phyloP scores from a whole-genome alignment of 1,139 yeast genomes.

The Candida pseudoviswanathii region DNA sequence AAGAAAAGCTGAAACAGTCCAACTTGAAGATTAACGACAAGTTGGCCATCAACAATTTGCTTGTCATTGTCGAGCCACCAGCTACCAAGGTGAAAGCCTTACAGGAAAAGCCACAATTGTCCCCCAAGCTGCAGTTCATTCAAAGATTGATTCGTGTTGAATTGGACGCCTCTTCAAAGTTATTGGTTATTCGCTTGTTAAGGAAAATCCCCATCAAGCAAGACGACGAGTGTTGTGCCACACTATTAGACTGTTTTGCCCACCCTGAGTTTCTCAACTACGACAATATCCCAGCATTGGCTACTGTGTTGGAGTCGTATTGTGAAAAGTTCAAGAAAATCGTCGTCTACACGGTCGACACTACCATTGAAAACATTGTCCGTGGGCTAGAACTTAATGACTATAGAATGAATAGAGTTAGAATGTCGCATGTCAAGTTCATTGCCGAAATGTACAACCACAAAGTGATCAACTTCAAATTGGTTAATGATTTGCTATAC shows the following conservation, averaged over 20 bases:
- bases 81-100: slow-evolving; percentile 27
- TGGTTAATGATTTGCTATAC: slow-evolving; percentile 58
- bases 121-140: slow-evolving; percentile 54
- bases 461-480: slow-evolving; percentile 48
- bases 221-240: slow-evolving; percentile 38
- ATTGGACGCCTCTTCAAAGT: slow-evolving; percentile 39
- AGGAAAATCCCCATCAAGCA: slow-evolving; percentile 47
- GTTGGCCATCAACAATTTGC: slow-evolving; percentile 60
- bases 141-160: slow-evolving; percentile 53
- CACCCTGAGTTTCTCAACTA: slow-evolving; percentile 65
- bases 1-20: slow-evolving; percentile 51
- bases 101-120: slow-evolving; percentile 22
- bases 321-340: slow-evolving; percentile 38
- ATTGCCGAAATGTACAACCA: slow-evolving; percentile 59
- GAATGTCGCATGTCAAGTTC: slow-evolving; percentile 65
- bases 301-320: slow-evolving; percentile 45
- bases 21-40: slow-evolving; percentile 58
- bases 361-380: slow-evolving; percentile 62
- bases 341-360: slow-evolving; percentile 56
- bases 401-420: slow-evolving; percentile 57
- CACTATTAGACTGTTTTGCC: slow-evolving; percentile 55
- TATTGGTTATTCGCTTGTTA: slow-evolving; percentile 41
- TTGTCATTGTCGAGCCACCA: slow-evolving; percentile 66
- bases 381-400: slow-evolving; percentile 70
- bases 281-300: slow-evolving; percentile 54